These are phyloP conservation scores for Falciphora oryzae DNA, from an alignment of 2,329 filamentous ascomycete genomes.

Conservation along the genomic window DNA sequence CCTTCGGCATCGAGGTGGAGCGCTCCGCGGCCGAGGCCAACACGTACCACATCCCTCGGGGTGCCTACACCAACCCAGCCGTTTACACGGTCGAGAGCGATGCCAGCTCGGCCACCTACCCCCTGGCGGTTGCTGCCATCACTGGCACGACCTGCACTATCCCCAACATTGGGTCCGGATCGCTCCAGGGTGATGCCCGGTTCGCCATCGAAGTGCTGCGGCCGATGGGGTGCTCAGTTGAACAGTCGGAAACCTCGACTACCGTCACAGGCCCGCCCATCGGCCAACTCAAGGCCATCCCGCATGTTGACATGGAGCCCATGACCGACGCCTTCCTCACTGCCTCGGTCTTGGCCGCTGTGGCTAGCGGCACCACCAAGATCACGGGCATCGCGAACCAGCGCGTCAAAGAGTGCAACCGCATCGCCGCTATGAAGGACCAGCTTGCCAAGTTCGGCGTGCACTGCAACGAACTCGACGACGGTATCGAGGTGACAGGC, in stretches of 20 bases:
- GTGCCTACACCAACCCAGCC: conserved; percentile 72
- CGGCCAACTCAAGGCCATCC: conserved; percentile 67
- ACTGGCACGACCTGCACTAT: conserved; percentile 94
- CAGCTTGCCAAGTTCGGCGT: conserved; percentile 94
- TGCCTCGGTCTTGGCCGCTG: conserved; percentile 85
- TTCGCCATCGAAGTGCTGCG: conserved; percentile 86
- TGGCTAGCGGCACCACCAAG: conserved; percentile 74
- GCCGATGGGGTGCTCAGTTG: conserved; percentile 90
- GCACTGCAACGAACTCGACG: conserved; percentile 77
- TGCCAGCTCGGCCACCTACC: conserved; percentile 95
- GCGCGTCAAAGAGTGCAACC: conserved; percentile 95
- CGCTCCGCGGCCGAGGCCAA: conserved; percentile 73
- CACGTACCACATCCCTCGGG: conserved; percentile 89
- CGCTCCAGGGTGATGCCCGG: conserved; percentile 88
- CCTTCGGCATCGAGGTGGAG: conserved; percentile 79
- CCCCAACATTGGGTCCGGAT: conserved; percentile 89
- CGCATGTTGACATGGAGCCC: conserved; percentile 92
- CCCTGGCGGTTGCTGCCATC: conserved; percentile 87
- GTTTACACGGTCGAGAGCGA: conserved; percentile 95
- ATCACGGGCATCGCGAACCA: conserved; percentile 97
- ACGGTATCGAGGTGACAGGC: conserved; percentile 76
- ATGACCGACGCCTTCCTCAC: conserved; percentile 99
- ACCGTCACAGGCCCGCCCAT: conserved; percentile 83
- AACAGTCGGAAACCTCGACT: conserved; percentile 79
- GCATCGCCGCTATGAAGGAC: conserved; percentile 91